phyloP scores from a whole-genome alignment of 257 asterid genomes.

The Solanum okadae region DNA sequence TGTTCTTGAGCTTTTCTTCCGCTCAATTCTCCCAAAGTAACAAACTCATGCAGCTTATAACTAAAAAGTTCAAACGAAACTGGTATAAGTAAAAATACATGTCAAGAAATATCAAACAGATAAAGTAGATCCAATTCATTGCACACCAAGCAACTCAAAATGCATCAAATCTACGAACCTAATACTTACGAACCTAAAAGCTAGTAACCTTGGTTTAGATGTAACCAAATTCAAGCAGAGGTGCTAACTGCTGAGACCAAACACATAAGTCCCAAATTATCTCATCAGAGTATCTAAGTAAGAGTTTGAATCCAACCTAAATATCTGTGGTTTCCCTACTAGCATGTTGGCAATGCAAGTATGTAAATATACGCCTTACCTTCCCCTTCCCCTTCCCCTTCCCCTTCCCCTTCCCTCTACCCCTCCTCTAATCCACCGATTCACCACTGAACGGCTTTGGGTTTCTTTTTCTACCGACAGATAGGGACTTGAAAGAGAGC shows the following conservation, averaged over 20 bases:
- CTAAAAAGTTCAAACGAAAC: neutral
- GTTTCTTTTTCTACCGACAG: no score
- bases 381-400: neutral
- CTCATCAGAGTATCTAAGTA: neutral
- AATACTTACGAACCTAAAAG: neutral
- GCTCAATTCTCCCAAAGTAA: neutral
- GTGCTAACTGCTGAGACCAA: neutral
- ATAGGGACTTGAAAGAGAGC: no score
- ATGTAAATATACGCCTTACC: neutral
- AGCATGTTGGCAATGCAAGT: neutral
- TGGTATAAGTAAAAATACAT: neutral
- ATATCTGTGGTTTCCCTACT: neutral
- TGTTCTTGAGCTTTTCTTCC: neutral
- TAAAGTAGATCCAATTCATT: neutral
- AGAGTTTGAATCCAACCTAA: neutral
- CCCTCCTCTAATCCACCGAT: no score
- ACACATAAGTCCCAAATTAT: neutral
- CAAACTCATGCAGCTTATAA: neutral
- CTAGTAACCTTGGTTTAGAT: neutral
- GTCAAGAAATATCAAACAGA: neutral
- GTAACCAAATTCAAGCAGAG: neutral
- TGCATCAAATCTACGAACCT: neutral
- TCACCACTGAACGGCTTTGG: no score
- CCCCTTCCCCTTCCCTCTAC: neutral
- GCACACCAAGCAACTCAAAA: neutral